Evolutionary conservation across 23 red algal species (phyloP).

Genomic region (Chondrus crispus): DNA sequence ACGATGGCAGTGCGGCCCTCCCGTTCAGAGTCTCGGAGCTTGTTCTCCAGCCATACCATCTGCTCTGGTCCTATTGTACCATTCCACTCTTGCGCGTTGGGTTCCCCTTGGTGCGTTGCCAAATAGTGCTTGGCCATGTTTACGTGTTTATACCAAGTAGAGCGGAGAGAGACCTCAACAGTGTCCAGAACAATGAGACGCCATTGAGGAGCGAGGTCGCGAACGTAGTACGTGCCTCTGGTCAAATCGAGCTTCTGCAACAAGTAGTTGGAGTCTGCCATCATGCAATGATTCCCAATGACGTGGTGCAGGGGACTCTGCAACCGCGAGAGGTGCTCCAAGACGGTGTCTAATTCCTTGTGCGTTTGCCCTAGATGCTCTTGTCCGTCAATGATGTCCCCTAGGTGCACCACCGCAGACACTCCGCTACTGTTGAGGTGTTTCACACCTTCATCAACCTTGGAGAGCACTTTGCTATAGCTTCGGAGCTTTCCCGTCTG

Average conservation of each 20-base stretch:
- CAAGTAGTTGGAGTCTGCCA: constrained; percentile 6
- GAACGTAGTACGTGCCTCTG: constrained; percentile 26
- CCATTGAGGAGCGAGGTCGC: constrained; percentile 49
- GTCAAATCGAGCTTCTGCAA: background rate
- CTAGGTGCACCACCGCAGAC: constrained; percentile 47
- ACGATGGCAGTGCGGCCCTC: constrained; percentile 41
- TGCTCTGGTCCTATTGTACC: constrained; percentile 50
- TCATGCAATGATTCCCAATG: constrained; percentile 79
- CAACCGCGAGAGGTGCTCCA: background rate
- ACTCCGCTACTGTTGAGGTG: background rate
- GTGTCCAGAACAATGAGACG: constrained; percentile 73
- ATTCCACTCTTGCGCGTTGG: constrained; percentile 62
- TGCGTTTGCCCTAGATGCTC: constrained; percentile 6
- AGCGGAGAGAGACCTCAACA: constrained; percentile 32
- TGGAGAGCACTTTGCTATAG: constrained; percentile 33
- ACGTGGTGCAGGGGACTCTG: constrained; percentile 47
- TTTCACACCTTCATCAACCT: background rate
- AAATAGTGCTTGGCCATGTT: constrained; percentile 29
- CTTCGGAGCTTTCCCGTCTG: background rate
- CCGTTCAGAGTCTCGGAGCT: background rate
- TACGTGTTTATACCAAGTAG: background rate
- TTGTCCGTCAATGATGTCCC: constrained; percentile 80
- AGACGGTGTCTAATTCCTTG: constrained; percentile 23
- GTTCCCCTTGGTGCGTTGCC: background rate
- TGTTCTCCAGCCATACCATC: constrained; percentile 36